Conservation (phyloP, 2,329 filamentous ascomycete species). For the Mariannaea sp. region DNA sequence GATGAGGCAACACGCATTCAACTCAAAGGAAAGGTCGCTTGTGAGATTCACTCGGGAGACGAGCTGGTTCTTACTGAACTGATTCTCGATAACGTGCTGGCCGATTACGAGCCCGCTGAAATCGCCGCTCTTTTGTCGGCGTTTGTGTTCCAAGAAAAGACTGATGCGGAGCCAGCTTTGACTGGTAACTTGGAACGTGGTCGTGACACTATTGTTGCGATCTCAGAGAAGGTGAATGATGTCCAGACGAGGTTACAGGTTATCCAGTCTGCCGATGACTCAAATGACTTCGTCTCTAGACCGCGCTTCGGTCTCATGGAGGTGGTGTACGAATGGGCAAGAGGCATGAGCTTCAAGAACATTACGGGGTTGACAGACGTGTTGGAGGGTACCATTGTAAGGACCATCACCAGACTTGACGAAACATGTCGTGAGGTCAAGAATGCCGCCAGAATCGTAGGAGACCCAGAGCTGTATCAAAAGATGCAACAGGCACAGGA, state of each 20-base stretch:
- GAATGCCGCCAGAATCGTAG: conserved; percentile 93
- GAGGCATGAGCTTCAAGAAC: conserved; percentile 97
- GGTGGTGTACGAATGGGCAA: conserved; percentile 97
- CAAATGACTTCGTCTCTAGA: conserved; percentile 86
- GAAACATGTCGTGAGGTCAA: conserved; percentile 98
- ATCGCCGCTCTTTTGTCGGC: conserved; percentile 92
- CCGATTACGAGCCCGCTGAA: conserved; percentile 93
- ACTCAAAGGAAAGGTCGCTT: conserved; percentile 97
- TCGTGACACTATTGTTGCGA: conserved; percentile 82
- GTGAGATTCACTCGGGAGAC: conserved; percentile 96
- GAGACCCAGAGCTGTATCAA: conserved; percentile 87
- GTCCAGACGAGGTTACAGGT: conserved; percentile 92
- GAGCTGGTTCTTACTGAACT: conserved; percentile 95
- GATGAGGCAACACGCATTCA: conserved; percentile 86
- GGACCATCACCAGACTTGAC: conserved; percentile 90
- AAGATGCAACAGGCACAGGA: conserved; percentile 99
- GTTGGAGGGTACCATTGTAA: conserved; percentile 94
- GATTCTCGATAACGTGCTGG: conserved; percentile 94
- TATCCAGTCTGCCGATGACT: conserved; percentile 85
- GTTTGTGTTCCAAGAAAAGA: conserved; percentile 99
- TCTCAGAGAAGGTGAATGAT: conserved; percentile 90
- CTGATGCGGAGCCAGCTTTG: conserved; percentile 77
- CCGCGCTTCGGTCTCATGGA: conserved; percentile 94
- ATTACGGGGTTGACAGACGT: conserved; percentile 97
- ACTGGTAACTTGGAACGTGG: conserved; percentile 82